A percentile compares a stretch with the other conserved stretches of the same genome.
Evolutionary conservation across 2,329 filamentous ascomycete genomes (phyloP).

Genomic region (Lachnellula occidentalis): DNA sequence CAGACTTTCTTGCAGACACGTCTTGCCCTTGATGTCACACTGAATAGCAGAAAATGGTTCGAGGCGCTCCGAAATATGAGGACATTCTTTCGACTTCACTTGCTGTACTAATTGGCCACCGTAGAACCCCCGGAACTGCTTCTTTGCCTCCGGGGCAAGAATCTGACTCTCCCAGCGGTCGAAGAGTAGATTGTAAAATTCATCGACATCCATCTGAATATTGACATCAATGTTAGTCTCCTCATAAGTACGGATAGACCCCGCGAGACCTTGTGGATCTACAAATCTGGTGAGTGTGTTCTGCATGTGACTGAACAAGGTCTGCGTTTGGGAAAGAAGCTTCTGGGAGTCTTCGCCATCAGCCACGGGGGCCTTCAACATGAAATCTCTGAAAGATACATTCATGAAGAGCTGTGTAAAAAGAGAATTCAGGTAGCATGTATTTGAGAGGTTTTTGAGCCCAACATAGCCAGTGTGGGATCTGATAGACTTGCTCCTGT

Average conservation of each 20-base stretch:
- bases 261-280: constrained; percentile 67
- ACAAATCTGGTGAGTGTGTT: constrained; percentile 68
- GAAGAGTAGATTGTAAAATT: constrained; percentile 93
- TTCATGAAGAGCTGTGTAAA: constrained; percentile 98
- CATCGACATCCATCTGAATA: constrained; percentile 95
- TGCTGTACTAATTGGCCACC: constrained; percentile 90
- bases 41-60: constrained; percentile 94
- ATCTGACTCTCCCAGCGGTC: constrained; percentile 87
- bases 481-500: constrained; percentile 63
- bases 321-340: constrained; percentile 72
- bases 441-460: constrained; percentile 87
- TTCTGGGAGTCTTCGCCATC: constrained; percentile 54
- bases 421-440: constrained; percentile 94
- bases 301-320: constrained; percentile 81
- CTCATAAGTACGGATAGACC: constrained; percentile 75
- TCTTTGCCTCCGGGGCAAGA: constrained; percentile 59
- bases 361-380: constrained; percentile 56
- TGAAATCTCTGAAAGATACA: constrained; percentile 75
- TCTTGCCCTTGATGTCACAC: constrained; percentile 92
- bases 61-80: constrained; percentile 83
- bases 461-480: constrained; percentile 80
- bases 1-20: constrained; percentile 75
- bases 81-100: constrained; percentile 89
- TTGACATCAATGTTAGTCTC: constrained; percentile 77
- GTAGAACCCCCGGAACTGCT: constrained; percentile 74